These are phyloP conservation scores for Aspergillus cristatus DNA, from an alignment of 495 filamentous ascomycete species.

Conservation along the genomic window DNA sequence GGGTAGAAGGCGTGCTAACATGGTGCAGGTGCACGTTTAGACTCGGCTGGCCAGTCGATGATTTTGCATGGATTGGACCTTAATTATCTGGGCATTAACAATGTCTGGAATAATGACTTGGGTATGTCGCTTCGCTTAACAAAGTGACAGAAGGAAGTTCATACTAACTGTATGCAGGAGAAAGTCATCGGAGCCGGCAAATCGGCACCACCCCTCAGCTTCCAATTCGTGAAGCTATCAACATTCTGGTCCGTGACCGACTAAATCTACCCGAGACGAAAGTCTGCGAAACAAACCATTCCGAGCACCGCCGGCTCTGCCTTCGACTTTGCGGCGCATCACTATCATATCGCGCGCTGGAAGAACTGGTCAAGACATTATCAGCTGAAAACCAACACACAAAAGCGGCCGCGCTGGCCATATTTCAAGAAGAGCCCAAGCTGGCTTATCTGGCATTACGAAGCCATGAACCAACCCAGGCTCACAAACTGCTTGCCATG, in stretches of 20 bases:
- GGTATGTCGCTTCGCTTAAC: constrained; percentile 31
- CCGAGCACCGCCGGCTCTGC: constrained; percentile 69
- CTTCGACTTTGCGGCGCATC: constrained; percentile 71
- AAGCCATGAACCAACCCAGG: constrained; percentile 32
- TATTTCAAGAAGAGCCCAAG: constrained; percentile 62
- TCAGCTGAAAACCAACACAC: constrained; percentile 57
- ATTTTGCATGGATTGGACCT: constrained; percentile 65
- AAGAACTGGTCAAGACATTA: constrained; percentile 51
- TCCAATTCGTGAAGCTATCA: constrained; percentile 32
- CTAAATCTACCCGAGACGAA: constrained; percentile 39
- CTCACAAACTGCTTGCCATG: constrained; percentile 44
- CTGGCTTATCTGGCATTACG: constrained; percentile 39
- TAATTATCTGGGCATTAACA: constrained; percentile 73
- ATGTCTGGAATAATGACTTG: constrained; percentile 70
- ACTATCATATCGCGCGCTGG: constrained; percentile 50
- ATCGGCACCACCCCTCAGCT: constrained; percentile 11
- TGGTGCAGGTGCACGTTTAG: constrained; percentile 49
- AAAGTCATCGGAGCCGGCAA: constrained; percentile 23
- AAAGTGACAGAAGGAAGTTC: no score
- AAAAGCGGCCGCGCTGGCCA: constrained; percentile 67
- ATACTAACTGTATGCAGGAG: constrained; percentile 25
- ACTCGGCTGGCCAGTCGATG: constrained; percentile 63
- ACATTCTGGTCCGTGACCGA: constrained; percentile 36
- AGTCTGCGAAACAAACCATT: constrained; percentile 50
- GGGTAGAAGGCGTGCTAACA: constrained; percentile 12